Conservation (phyloP, 169 alveolate genomes). For the Plasmodium chabaudi region DNA sequence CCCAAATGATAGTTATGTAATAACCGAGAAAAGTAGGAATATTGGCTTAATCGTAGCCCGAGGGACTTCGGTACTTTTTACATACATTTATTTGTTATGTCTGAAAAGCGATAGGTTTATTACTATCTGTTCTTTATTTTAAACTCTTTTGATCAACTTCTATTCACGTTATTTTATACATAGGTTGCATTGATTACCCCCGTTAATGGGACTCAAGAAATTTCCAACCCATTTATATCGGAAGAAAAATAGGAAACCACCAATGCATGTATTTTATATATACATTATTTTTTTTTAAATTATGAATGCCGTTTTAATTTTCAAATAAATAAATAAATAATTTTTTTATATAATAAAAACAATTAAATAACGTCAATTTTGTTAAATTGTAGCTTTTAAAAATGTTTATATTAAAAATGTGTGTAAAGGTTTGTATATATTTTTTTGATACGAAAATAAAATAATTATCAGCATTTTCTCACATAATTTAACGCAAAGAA, state of each 20-base stretch:
- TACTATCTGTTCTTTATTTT: not conserved
- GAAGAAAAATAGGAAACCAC: conserved; percentile 21
- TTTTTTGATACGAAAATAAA: no score
- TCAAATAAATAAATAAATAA: no score
- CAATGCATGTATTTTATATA: no score
- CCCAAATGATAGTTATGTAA: conserved; percentile 85
- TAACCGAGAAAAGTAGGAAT: conserved; percentile 87
- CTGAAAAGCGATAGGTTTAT: not conserved
- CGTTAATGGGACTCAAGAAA: conserved; percentile 90
- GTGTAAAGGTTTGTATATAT: no score
- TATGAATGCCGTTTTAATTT: no score
- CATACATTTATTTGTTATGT: not conserved
- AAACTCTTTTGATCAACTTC: not conserved
- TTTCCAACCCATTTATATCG: conserved; percentile 86
- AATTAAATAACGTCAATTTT: no score
- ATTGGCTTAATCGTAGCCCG: conserved; percentile 92
- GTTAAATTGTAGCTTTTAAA: no score
- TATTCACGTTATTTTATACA: not conserved
- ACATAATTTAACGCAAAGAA: no score
- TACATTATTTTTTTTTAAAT: no score
- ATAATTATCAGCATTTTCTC: no score
- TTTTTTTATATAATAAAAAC: no score
- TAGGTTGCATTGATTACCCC: conserved; percentile 89
- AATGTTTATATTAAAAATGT: no score
- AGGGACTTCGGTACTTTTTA: conserved; percentile 90